Evolutionary conservation across 2,329 filamentous ascomycete species (phyloP), one percentile per base, ranked within the genome.

Genomic region (Colletotrichum incanum): DNA sequence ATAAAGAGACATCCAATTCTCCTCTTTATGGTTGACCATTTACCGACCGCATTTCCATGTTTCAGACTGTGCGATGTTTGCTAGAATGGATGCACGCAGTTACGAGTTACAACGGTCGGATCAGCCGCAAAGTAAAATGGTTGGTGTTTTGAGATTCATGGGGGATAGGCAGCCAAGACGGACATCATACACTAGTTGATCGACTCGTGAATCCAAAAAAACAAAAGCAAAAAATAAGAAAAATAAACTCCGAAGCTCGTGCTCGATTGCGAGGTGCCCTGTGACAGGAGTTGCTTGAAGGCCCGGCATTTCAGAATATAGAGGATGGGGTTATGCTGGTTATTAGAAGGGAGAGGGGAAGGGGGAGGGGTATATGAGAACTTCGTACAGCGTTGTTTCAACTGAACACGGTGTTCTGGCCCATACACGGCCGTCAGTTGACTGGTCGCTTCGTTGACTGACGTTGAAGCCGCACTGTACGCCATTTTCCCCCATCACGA

Each of bases 161-260:
- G 41, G 49, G 43, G 41, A 28, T 14, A 23, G 58, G 37, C 49
- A 26, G 20, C 43, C 65, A 52, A 41, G 52, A 60, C 31, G 52
- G 16, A 12, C 31, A 45, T 59, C 59, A 64, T 31, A 72, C 69
- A 41, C 37, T 68, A 59, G 45, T 41, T 64, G n/a, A 63, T 64
- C 18, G 69, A 54, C 50, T 23, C 58, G 39, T 37, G 54, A 68
- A 52, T 37, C n/a, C n/a, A 49, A 14, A 31, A 31, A 50, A 62
- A n/a, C 2, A 47, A 4, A 31, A 31, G 28, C 4, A 31, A 31
- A 31, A 31, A 31, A 18, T 23, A 39, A 47, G 16, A 28, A 62
- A 50, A 62, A 26, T 1, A 47, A 4, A 41, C 45, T 61, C 56
- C 49, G 41, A 71, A 58, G 56, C 34, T 58, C 61, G 41, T 52